These are phyloP conservation scores for Aspergillus ibericus DNA, from an alignment of 2,329 filamentous ascomycete genomes.

Conservation along the genomic window DNA sequence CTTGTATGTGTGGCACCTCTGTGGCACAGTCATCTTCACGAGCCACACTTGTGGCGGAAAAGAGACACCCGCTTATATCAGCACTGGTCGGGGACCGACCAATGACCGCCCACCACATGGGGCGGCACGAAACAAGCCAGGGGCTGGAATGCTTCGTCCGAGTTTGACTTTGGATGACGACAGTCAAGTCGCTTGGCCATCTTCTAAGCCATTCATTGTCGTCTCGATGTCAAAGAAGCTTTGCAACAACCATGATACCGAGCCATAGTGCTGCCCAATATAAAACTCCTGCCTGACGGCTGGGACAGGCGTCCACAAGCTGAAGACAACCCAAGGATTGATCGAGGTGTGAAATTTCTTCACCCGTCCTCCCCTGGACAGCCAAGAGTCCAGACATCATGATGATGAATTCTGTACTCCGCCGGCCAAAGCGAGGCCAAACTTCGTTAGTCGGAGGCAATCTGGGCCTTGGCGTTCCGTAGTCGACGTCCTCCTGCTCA, in stretches of 20 bases:
- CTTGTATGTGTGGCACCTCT: not conserved
- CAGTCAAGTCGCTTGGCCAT: not conserved
- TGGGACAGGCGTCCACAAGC: not conserved
- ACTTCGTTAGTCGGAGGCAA: not conserved
- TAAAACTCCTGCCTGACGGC: not conserved
- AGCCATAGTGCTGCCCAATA: not conserved
- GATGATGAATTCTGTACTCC: not conserved
- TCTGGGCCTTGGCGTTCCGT: not conserved
- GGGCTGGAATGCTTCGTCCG: not conserved
- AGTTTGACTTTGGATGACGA: conserved; percentile 2
- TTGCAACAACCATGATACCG: not conserved
- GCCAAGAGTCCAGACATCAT: not conserved
- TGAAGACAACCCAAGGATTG: not conserved
- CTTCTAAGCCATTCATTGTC: not conserved
- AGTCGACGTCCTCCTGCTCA: not conserved
- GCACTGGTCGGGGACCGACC: not conserved
- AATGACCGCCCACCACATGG: not conserved
- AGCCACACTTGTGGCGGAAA: not conserved
- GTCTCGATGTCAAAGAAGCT: not conserved
- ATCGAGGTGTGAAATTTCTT: not conserved
- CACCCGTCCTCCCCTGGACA: not conserved
- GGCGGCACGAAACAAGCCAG: conserved; percentile 5
- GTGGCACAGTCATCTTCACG: not conserved
- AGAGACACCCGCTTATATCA: not conserved
- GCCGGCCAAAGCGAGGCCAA: not conserved